Evolutionary conservation across 1,284 basidiomycete species (phyloP).

Genomic region (Trametes sp.): DNA sequence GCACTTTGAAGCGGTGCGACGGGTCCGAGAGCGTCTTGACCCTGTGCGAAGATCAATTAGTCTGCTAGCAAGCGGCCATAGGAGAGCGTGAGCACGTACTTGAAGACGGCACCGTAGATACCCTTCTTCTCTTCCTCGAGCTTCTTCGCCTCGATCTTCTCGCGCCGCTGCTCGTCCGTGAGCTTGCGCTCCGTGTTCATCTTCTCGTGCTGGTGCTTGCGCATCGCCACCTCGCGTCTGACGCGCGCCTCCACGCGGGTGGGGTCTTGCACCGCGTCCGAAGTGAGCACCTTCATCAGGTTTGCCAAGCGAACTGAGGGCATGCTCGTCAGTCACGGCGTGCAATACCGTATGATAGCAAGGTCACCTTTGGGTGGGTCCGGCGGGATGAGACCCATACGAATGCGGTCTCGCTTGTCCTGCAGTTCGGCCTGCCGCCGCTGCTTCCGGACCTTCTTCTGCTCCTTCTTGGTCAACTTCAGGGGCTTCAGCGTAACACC

Average conservation of each 20-base stretch:
- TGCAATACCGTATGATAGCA: not conserved
- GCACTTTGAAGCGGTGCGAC: conserved; percentile 95
- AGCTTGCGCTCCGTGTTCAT: conserved; percentile 93
- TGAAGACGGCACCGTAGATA: conserved; percentile 88
- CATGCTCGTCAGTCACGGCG: conserved; percentile 20
- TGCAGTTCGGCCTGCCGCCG: conserved; percentile 89
- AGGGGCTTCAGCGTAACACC: conserved; percentile 80
- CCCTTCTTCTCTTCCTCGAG: conserved; percentile 89
- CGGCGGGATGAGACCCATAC: conserved; percentile 96
- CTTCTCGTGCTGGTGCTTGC: conserved; percentile 90
- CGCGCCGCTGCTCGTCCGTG: conserved; percentile 87
- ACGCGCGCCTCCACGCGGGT: conserved; percentile 97
- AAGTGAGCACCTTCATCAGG: conserved; percentile 97
- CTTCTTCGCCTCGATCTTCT: conserved; percentile 89
- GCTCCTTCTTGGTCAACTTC: conserved; percentile 94
- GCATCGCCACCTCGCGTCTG: conserved; percentile 89
- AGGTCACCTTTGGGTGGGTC: conserved; percentile 89
- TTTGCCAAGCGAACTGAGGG: conserved; percentile 89
- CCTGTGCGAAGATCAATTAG: conserved; percentile 52
- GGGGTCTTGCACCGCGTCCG: conserved; percentile 96
- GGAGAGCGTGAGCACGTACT: conserved; percentile 57
- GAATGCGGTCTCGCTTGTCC: conserved; percentile 94
- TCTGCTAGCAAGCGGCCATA: not conserved
- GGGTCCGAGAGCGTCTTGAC: conserved; percentile 92
- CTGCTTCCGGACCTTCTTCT: conserved; percentile 96